Evolutionary conservation across 441 rosid genomes (phyloP).

Genomic region (Erodium trifolium): DNA sequence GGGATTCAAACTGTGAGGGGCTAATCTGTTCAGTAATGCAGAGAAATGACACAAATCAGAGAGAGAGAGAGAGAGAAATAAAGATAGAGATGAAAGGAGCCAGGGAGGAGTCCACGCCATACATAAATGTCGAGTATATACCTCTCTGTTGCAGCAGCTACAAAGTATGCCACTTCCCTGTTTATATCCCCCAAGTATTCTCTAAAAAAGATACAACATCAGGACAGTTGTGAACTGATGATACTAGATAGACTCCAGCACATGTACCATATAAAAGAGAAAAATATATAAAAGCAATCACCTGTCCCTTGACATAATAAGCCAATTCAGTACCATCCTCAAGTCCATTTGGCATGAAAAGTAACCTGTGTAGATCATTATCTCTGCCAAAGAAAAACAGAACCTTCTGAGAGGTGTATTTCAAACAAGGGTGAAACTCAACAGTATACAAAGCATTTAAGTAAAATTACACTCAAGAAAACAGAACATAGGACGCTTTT

Average conservation of each 20-base stretch:
- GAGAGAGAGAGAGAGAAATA: slow-evolving; percentile 1
- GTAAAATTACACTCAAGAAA: not conserved
- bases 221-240: not conserved
- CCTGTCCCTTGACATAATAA: slow-evolving; percentile 84
- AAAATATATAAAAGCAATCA: slow-evolving; percentile 17
- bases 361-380: slow-evolving; percentile 79
- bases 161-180: slow-evolving; percentile 81
- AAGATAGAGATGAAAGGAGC: not conserved
- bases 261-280: slow-evolving; percentile 1
- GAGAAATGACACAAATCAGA: slow-evolving; percentile 9
- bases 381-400: slow-evolving; percentile 42
- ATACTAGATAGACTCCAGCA: not conserved
- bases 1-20: slow-evolving; percentile 97
- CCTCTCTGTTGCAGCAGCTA: slow-evolving; percentile 75
- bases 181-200: slow-evolving; percentile 65
- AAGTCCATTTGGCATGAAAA: slow-evolving; percentile 84
- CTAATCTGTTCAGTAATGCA: slow-evolving; percentile 52
- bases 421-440: slow-evolving; percentile 2
- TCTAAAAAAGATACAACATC: slow-evolving; percentile 36
- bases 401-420: slow-evolving; percentile 7
- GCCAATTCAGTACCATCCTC: slow-evolving; percentile 86
- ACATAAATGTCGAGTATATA: slow-evolving; percentile 16
- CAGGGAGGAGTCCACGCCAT: not conserved
- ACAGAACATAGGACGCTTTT: not conserved
- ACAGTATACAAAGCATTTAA: slow-evolving; percentile 5